Percentiles rank a stretch among this genome's conserved stretches.
Evolutionary conservation across 1,139 yeast genomes (phyloP).

Genomic region (Sugiyamaella paludigena): DNA sequence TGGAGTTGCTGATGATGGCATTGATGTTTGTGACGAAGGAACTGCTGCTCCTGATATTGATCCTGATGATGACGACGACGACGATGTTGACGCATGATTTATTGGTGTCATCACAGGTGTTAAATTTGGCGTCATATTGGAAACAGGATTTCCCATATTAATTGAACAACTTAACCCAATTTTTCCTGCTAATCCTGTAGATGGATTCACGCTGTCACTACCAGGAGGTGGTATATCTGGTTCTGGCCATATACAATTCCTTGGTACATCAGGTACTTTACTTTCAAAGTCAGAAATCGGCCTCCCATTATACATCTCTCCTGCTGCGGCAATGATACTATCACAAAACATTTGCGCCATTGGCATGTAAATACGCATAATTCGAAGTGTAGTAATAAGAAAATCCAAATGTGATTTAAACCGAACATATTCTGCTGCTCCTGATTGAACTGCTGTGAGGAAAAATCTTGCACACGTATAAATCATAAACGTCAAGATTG

Average conservation of each 20-base stretch:
- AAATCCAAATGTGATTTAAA: conserved; percentile 26
- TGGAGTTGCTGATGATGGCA: neutral
- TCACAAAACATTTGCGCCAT: conserved; percentile 25
- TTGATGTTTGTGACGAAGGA: no score
- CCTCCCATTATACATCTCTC: conserved; percentile 6
- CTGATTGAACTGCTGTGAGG: conserved; percentile 23
- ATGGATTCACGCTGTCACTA: no score
- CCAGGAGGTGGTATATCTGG: conserved; percentile 1
- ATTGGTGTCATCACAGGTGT: no score
- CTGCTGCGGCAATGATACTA: conserved; percentile 15
- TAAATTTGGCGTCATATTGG: no score
- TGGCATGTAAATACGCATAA: conserved; percentile 20
- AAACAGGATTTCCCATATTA: no score
- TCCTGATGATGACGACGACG: no score
- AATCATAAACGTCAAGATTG: conserved; percentile 24
- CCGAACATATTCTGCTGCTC: conserved; percentile 12
- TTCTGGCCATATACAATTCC: conserved; percentile 13
- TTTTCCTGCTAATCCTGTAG: no score
- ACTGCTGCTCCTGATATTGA: no score
- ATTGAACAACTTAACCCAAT: no score
- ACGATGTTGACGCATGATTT: no score
- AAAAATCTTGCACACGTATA: conserved; percentile 30
- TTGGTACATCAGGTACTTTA: neutral
- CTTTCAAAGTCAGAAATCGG: conserved; percentile 5
- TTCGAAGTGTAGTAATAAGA: conserved; percentile 25